Evolutionary conservation across 148 eudicot genomes (phyloP), one percentile per base, ranked within the genome.

Genomic region (Fagopyrum tataricum): DNA sequence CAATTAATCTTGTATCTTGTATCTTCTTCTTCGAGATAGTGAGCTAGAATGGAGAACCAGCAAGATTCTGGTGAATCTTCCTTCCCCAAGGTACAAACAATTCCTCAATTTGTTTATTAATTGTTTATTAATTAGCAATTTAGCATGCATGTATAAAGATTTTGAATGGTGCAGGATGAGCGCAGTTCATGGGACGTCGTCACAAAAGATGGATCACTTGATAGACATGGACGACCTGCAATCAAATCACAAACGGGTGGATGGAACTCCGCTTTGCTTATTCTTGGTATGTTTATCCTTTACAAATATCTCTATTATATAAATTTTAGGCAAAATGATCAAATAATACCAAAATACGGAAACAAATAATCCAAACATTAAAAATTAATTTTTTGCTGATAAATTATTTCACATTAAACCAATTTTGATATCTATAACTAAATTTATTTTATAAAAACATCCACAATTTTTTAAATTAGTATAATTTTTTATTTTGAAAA

Each of bases 261-360:
- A 15, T 88, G 92, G 92, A 88, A 76, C 48, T 76, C 88, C 12
- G 92, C 86, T 39, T 80, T 79, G 77, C 70, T 88, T 47, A 76
- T 88, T 8, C 82, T 88, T 21, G 92, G 92, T 88, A 88, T 18
- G 18, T n/a, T 4, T 1, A 18, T 4, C 8, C 1, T 53, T 3
- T 1, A 17, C 18, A 17, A 4, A 17, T 17, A 18, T 53, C 7
- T 17, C 21, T 18, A 20, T 55, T 51, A 5, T 51, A 3, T 15
- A 18, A 18, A 51, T n/a, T 17, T 51, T 49, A 49, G n/a, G 6
- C 1, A 2, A 2, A 47, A 5, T 6, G 49, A 46, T 1, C 11
- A 4, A n/a, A n/a, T n/a, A n/a, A n/a, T n/a, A n/a, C n/a, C n/a
- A n/a, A n/a, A n/a, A n/a, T n/a, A n/a, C n/a, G n/a, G n/a, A n/a